phyloP scores from a whole-genome alignment of 2,329 filamentous ascomycete genomes.

The Pseudogymnoascus sp. region DNA sequence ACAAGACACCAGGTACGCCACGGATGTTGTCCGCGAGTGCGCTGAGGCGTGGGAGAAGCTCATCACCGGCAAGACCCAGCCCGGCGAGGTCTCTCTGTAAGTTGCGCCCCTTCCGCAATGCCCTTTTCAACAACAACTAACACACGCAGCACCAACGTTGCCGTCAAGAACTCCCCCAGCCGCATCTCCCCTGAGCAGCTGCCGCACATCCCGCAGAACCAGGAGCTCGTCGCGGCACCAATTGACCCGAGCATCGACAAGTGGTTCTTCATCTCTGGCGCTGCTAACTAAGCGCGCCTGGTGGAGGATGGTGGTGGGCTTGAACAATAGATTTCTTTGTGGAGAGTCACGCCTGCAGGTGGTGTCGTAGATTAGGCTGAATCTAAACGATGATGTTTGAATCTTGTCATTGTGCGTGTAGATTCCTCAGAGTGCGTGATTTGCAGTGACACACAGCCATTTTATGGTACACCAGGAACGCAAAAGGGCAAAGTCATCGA shows the following conservation, averaged over 20 bases:
- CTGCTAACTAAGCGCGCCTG: conserved; percentile 57
- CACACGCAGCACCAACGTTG: conserved; percentile 67
- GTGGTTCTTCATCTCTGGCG: conserved; percentile 99
- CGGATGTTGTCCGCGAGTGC: conserved; percentile 93
- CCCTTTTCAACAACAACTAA: conserved; percentile 12
- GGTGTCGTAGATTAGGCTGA: not conserved
- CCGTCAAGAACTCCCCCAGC: conserved; percentile 65
- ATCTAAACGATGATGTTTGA: conserved; percentile 1
- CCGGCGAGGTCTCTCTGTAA: conserved; percentile 75
- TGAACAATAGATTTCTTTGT: conserved; percentile 4
- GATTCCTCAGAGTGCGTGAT: not conserved
- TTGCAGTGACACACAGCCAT: not conserved
- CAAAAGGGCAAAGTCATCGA: not conserved
- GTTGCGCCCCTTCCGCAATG: conserved; percentile 31
- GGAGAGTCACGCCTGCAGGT: not conserved
- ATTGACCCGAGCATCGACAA: conserved; percentile 98
- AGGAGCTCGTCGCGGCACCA: conserved; percentile 77
- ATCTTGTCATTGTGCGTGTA: not conserved
- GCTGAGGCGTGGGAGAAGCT: conserved; percentile 95
- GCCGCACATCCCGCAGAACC: conserved; percentile 66
- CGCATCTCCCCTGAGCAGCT: conserved; percentile 64
- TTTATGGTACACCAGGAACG: not conserved
- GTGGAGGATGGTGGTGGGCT: not conserved
- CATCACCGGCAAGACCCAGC: conserved; percentile 78
- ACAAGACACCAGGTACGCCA: conserved; percentile 66